phyloP scores from a whole-genome alignment of 1,139 yeast species.

The Meyerozyma athensensis region DNA sequence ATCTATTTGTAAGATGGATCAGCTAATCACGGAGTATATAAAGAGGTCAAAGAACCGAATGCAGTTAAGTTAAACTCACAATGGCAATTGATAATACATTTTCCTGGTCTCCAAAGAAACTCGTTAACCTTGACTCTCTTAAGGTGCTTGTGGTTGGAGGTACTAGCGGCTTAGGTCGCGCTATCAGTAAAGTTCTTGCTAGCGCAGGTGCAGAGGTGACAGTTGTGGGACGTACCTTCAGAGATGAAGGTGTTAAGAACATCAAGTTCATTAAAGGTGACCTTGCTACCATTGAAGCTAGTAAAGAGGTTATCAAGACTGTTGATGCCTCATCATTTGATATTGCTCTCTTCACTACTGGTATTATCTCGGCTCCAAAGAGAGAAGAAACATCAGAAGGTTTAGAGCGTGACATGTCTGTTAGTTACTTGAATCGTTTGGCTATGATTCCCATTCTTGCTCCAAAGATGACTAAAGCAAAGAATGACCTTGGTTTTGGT shows the following conservation, averaged over 20 bases:
- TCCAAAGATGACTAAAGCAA: slow-evolving; percentile 12
- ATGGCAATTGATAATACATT: slow-evolving; percentile 1
- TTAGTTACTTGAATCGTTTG: slow-evolving; percentile 28
- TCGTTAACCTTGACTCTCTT: slow-evolving; percentile 5
- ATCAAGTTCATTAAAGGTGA: slow-evolving; percentile 27
- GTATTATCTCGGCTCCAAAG: slow-evolving; percentile 24
- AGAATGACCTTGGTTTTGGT: slow-evolving; percentile 8
- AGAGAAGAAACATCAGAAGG: slow-evolving; percentile 29
- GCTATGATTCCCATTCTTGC: slow-evolving; percentile 19
- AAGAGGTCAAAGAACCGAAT: neutral
- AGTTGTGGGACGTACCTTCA: slow-evolving; percentile 29
- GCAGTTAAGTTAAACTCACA: too few species aligned
- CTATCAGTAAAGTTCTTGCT: slow-evolving; percentile 19
- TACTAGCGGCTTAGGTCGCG: slow-evolving; percentile 33
- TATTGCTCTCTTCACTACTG: slow-evolving; percentile 28
- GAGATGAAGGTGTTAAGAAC: slow-evolving; percentile 18
- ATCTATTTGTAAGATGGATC: too few species aligned
- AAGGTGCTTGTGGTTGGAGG: slow-evolving; percentile 30
- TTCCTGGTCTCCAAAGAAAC: neutral
- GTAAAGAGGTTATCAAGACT: slow-evolving; percentile 17
- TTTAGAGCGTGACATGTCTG: slow-evolving; percentile 30
- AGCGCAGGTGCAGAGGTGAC: slow-evolving; percentile 24
- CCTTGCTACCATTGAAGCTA: slow-evolving; percentile 19
- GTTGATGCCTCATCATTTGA: slow-evolving; percentile 18
- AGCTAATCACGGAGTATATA: too few species aligned